Evolutionary conservation across 768 basidiomycete species (phyloP), one percentile per base, ranked within the genome.

Genomic region (Mycena polygramma): DNA sequence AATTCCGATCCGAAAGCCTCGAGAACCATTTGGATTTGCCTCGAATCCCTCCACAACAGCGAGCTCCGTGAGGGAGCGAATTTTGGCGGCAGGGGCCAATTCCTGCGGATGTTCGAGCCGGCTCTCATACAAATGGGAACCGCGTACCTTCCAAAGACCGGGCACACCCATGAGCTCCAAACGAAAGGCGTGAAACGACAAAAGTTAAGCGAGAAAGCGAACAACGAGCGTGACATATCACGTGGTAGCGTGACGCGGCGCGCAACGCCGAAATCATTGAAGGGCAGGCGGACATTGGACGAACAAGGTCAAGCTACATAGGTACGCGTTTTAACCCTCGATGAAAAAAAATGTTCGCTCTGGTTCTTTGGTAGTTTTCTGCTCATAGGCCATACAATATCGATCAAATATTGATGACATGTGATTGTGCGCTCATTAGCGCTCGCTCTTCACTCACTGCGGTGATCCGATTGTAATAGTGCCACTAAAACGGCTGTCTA

Each of bases 1-100:
- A 55, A 97, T 94, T 4, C 96, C 96, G 37, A 97, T 83, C 24
- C 94, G 89, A 71, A 91, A 92, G 10, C 94, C 95, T 53, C 94
- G 87, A 39, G 88, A 81, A 24, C 88, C 87, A 43, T 86, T 82
- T 1, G 85, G 84, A 75, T 94, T 94, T 22, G 86, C 83, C 62
- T 89, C 84, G 76, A 95, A 94, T 0, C 95, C 94, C 61, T 95
- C 90, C 39, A 84, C 83, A 36, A 94, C 88, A 1, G 94, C 88
- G 35, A 96, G 82, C 57, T 94, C 88, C 0, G 93, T 93, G 45
- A 96, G 81, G 13, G 96, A 95, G 37, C 93, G 90, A 13, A 85
- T 83, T 74, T 90, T 84, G 2, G 88, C 90, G 6, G 92, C 92
- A 3, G 94, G 94, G 2, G 62, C 66, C 55, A 73, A 46, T 68